These are phyloP conservation scores for Somion occarium DNA, from an alignment of 1,284 basidiomycete genomes.

Conservation along the genomic window DNA sequence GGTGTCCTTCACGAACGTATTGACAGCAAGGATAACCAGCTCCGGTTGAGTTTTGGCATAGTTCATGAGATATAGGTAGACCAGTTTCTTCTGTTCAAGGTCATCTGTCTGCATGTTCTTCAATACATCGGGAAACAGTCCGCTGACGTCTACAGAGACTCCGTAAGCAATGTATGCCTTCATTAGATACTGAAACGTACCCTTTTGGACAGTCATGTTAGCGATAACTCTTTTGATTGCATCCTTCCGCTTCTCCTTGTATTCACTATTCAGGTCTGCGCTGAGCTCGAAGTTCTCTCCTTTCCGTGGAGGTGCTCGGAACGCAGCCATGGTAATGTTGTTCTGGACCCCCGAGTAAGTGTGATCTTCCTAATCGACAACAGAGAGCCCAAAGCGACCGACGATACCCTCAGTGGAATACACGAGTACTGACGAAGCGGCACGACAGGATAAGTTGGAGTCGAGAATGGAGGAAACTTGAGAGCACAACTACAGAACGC, in stretches of 20 bases:
- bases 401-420: too few relatives aligned
- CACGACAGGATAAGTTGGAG: too few relatives aligned
- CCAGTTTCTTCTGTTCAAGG: conserved; percentile 94
- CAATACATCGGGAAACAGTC: conserved; percentile 95
- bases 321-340: conserved; percentile 31
- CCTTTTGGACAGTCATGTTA: conserved; percentile 95
- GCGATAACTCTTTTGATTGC: conserved; percentile 97
- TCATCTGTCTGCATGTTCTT: conserved; percentile 99
- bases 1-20: conserved; percentile 97
- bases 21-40: conserved; percentile 95
- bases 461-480: too few relatives aligned
- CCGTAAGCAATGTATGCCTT: conserved; percentile 10
- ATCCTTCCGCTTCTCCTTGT: conserved; percentile 94
- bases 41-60: conserved; percentile 99
- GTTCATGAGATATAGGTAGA: conserved; percentile 98
- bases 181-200: conserved; percentile 31
- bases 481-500: too few relatives aligned
- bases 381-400: too few relatives aligned
- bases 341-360: background rate
- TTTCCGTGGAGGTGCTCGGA: conserved; percentile 60
- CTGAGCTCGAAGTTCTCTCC: conserved; percentile 95
- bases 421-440: too few relatives aligned
- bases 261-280: conserved; percentile 94
- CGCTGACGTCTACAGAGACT: conserved; percentile 72
- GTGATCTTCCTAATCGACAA: too few relatives aligned